These are phyloP conservation scores for Pelargonium myrrhifolium DNA, from an alignment of 441 rosid species.

Conservation along the genomic window DNA sequence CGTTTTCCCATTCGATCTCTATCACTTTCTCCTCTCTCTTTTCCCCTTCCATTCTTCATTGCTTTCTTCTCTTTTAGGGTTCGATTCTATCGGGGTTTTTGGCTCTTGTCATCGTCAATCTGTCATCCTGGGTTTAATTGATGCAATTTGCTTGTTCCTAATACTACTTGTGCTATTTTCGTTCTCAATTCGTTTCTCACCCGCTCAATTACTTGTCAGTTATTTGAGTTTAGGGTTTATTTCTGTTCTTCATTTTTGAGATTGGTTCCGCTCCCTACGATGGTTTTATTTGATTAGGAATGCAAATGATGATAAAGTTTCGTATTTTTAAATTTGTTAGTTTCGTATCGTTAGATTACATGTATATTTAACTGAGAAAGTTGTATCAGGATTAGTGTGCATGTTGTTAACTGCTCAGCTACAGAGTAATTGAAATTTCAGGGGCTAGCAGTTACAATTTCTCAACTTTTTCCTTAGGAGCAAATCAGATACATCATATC, in stretches of 20 bases:
- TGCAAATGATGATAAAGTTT: neutral
- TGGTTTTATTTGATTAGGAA: neutral
- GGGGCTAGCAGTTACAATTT: too few species aligned
- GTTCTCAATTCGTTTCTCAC: neutral
- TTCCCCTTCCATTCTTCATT: neutral
- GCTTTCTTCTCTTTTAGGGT: constrained; percentile 21
- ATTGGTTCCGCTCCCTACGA: neutral
- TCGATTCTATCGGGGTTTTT: constrained; percentile 35
- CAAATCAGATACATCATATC: neutral
- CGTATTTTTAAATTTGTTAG: too few species aligned
- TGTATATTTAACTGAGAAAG: too few species aligned
- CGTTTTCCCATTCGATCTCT: constrained; percentile 35
- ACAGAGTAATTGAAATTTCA: too few species aligned
- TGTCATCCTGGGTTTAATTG: constrained; percentile 12
- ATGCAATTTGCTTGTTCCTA: constrained; percentile 20
- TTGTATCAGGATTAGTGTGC: too few species aligned
- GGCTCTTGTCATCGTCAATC: constrained; percentile 14
- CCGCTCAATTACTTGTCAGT: neutral
- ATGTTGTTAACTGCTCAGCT: too few species aligned
- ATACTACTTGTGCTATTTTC: neutral
- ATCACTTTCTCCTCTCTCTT: neutral
- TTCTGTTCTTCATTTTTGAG: constrained; percentile 11
- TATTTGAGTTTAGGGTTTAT: constrained; percentile 13
- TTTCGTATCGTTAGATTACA: too few species aligned
- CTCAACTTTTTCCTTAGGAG: neutral